Conservation (phyloP, 2,329 filamentous ascomycete species). For the Alternaria sp. region DNA sequence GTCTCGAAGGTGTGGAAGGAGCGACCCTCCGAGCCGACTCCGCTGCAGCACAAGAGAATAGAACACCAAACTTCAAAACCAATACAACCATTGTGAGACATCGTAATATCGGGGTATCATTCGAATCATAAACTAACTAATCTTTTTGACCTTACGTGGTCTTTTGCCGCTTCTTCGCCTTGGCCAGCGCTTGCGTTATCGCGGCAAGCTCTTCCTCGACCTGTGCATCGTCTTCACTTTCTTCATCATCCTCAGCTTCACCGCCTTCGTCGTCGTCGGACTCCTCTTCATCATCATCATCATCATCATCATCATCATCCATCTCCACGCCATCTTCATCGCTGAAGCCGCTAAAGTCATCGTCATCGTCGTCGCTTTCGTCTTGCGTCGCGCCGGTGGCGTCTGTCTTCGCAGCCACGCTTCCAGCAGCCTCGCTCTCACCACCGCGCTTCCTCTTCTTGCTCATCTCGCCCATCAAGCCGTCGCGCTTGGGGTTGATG, state of each 20-base stretch:
- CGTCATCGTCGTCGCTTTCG: constrained; percentile 30
- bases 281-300: constrained; percentile 33
- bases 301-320: constrained; percentile 34
- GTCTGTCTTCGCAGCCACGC: constrained; percentile 30
- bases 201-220: constrained; percentile 46
- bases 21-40: not conserved
- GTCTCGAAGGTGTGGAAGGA: not conserved
- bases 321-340: constrained; percentile 33
- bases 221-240: constrained; percentile 41
- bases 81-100: not conserved
- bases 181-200: constrained; percentile 46
- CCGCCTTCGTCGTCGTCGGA: constrained; percentile 30
- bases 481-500: constrained; percentile 71
- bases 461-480: constrained; percentile 83
- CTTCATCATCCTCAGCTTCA: constrained; percentile 24
- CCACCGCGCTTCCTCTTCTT: constrained; percentile 73
- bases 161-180: constrained; percentile 46
- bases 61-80: not conserved
- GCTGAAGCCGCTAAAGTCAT: constrained; percentile 48
- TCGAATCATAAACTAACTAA: constrained; percentile 28
- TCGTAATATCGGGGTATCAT: constrained; percentile 38
- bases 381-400: constrained; percentile 22
- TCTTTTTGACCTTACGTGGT: constrained; percentile 17
- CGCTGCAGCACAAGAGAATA: no score
- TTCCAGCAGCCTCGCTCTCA: constrained; percentile 41